Base-by-base conservation (phyloP, 352 stramenopile species). In the Globisporangium nunn region DNA sequence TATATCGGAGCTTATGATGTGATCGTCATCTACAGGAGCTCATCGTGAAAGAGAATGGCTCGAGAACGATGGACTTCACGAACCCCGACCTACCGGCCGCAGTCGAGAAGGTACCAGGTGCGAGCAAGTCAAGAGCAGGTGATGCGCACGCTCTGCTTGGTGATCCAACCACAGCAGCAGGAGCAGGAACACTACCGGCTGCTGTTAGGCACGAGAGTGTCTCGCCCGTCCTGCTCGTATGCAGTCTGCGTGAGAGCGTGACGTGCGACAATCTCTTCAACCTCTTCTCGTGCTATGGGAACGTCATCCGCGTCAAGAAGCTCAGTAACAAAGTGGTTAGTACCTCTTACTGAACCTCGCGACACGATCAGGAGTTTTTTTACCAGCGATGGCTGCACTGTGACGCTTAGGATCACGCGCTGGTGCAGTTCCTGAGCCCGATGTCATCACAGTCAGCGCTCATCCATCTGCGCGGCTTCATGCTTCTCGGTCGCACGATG, bases 181-280 rank as follows among this genome's bases (percentile, higher is more conserved):
- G 30, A 41, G 45, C 29, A 7, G 39, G 39, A 28, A 31, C 14
- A 6, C 11, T 40, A n/a, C 37, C 37, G 37, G 37, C 11, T 17
- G 37, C 10, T 17, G 11, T 12, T 17, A 55, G 55, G 4, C 64
- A 63, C 12, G 72, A 77, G 11, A 57, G 58, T 5, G 57, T 68
- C 17, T 84, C 76, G 28, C 72, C 74, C 2, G 76, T 87, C 30
- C 63, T 87, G 44, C 67, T 85, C 8, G 74, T 81, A 23, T 81
- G 70, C 64, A 87, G 82, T 46, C 52, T 87, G 14, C 67, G 67
- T 33, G 68, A 82, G 33, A 68, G 60, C 31, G 64, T 84, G 53
- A 74, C 74, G 17, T 87, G 77, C 59, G 75, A 87, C 50, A 64
- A 82, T 28, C 46, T 87, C 2, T 87, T 87, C 71, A 83, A 87